Conservation (phyloP, 768 basidiomycete species). For the Kwoniella europaea region DNA sequence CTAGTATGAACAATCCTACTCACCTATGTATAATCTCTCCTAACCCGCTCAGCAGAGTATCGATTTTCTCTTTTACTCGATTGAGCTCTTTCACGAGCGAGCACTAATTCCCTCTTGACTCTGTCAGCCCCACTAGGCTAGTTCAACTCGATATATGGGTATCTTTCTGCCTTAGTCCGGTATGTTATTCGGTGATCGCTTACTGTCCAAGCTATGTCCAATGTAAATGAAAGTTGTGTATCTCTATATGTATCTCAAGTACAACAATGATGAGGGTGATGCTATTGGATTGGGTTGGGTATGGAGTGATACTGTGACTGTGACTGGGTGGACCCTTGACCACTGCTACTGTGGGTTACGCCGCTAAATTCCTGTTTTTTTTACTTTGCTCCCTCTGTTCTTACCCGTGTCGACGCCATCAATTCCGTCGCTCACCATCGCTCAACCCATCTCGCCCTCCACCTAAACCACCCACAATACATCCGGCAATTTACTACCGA, state of each 20-base stretch:
- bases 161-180: too few relatives aligned
- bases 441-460: neutral
- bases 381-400: constrained; percentile 1
- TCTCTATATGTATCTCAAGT: neutral
- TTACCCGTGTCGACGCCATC: constrained; percentile 17
- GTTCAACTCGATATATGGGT: too few relatives aligned
- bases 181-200: neutral
- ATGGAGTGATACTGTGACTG: neutral
- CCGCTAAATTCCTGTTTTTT: neutral
- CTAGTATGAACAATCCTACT: neutral
- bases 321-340: neutral
- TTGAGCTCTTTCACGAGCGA: too few relatives aligned
- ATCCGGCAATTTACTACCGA: neutral
- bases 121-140: neutral
- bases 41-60: neutral
- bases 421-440: constrained; percentile 3
- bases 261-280: neutral
- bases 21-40: neutral
- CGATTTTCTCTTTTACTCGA: neutral
- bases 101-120: neutral
- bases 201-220: neutral
- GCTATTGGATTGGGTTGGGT: neutral
- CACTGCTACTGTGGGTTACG: constrained; percentile 11
- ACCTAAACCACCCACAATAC: neutral
- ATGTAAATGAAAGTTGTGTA: neutral